Percentiles rank a stretch among this genome's conserved stretches.
Evolutionary conservation across 305 asterid genomes (phyloP).

Genomic region (Solanum aculeatissimum): DNA sequence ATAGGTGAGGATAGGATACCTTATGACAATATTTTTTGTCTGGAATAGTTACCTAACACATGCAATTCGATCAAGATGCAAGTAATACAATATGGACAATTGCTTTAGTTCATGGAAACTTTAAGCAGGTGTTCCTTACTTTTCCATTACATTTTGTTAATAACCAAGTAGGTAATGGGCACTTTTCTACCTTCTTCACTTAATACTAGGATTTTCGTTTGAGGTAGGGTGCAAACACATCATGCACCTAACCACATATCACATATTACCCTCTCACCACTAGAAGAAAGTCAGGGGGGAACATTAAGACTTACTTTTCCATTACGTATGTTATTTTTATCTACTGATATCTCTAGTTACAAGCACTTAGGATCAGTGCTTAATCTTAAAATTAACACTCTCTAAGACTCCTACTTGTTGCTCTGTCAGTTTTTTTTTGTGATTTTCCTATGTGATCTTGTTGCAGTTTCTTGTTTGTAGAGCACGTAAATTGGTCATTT

Average conservation of each 20-base stretch:
- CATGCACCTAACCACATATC: not conserved
- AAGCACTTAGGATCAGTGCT: not conserved
- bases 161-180: too few species aligned
- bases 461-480: not conserved
- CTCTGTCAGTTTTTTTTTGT: not conserved
- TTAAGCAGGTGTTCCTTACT: slow-evolving; percentile 61
- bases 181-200: not conserved
- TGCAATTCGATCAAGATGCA: slow-evolving; percentile 78
- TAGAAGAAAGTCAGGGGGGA: not conserved
- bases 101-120: slow-evolving; percentile 93
- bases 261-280: not conserved
- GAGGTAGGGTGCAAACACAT: not conserved
- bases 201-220: not conserved
- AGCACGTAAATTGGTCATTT: not conserved
- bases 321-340: not conserved
- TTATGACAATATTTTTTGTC: slow-evolving; percentile 89
- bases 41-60: slow-evolving; percentile 93
- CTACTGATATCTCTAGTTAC: not conserved
- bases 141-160: not conserved
- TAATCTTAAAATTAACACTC: not conserved
- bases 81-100: slow-evolving; percentile 87
- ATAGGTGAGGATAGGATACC: slow-evolving; percentile 69
- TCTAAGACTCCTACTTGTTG: not conserved
- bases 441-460: not conserved
- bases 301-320: not conserved